Conservation (phyloP, 805 yeast species). For the Candida oleophila region DNA sequence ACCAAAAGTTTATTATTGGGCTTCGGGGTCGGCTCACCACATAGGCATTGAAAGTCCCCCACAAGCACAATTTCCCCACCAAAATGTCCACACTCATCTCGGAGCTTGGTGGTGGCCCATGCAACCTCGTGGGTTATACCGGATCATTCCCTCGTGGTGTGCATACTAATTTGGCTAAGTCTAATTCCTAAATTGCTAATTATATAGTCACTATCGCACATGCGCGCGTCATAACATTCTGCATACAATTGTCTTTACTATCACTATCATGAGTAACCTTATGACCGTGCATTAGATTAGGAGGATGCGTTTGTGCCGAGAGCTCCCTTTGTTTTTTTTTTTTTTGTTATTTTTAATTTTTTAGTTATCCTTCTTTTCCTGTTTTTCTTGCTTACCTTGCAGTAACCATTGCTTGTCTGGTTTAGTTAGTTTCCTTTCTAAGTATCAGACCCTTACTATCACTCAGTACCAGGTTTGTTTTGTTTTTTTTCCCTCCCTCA, state of each 20-base stretch:
- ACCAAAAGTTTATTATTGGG: too few species aligned
- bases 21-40: too few species aligned
- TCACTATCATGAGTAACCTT: not conserved
- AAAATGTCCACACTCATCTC: too few species aligned
- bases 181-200: not conserved
- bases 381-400: not conserved
- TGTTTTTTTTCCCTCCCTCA: not conserved
- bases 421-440: constrained; percentile 7
- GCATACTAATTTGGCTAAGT: not conserved
- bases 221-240: not conserved
- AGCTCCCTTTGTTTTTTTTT: not conserved
- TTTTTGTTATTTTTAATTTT: not conserved
- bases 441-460: constrained; percentile 1
- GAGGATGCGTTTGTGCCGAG: not conserved
- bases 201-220: not conserved
- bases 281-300: not conserved
- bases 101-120: not conserved
- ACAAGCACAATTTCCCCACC: too few species aligned
- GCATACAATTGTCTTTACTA: not conserved
- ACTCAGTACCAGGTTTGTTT: not conserved
- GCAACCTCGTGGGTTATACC: not conserved
- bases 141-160: constrained; percentile 6
- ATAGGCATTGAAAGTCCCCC: too few species aligned
- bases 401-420: not conserved
- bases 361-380: not conserved